A percentile compares a stretch with the other conserved stretches of the same genome.
These are phyloP conservation scores for Starmerella cellae DNA, from an alignment of 805 yeast species.

Conservation along the genomic window DNA sequence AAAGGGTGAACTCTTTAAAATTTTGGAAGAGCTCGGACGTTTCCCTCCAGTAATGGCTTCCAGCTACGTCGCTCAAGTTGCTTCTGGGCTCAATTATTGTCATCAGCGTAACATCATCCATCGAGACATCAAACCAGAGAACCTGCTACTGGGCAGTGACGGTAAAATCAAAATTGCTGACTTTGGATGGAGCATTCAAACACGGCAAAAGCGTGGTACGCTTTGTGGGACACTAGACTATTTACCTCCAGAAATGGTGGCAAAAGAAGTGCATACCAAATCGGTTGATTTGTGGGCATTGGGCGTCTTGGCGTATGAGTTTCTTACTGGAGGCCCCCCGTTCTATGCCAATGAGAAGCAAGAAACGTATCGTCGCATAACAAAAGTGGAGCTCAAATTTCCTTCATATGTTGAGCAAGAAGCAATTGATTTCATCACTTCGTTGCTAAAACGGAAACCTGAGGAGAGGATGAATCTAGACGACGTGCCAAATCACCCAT, in stretches of 20 bases:
- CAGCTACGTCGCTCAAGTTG: conserved; percentile 63
- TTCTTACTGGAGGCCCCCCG: conserved; percentile 81
- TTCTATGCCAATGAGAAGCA: conserved; percentile 66
- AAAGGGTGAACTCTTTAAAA: conserved; percentile 74
- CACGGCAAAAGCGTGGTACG: conserved; percentile 52
- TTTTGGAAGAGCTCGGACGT: conserved; percentile 43
- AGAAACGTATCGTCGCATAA: conserved; percentile 68
- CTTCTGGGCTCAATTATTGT: conserved; percentile 62
- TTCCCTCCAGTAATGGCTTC: conserved; percentile 66
- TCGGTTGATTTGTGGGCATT: conserved; percentile 86
- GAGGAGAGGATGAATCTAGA: conserved; percentile 45
- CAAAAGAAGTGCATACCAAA: conserved; percentile 61
- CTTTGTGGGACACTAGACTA: conserved; percentile 94
- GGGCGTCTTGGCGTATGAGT: conserved; percentile 75
- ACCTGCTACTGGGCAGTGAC: conserved; percentile 63
- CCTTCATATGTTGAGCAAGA: conserved; percentile 59
- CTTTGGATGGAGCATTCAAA: conserved; percentile 89
- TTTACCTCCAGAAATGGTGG: conserved; percentile 90
- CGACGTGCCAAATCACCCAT: conserved; percentile 63
- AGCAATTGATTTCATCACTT: conserved; percentile 60
- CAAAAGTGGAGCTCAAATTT: conserved; percentile 57
- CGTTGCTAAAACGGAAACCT: conserved; percentile 56
- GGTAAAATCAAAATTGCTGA: conserved; percentile 66
- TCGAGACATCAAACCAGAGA: conserved; percentile 90
- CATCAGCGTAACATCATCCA: conserved; percentile 76